phyloP scores from a whole-genome alignment of 257 asterid genomes.

The Hygrophila difformis region DNA sequence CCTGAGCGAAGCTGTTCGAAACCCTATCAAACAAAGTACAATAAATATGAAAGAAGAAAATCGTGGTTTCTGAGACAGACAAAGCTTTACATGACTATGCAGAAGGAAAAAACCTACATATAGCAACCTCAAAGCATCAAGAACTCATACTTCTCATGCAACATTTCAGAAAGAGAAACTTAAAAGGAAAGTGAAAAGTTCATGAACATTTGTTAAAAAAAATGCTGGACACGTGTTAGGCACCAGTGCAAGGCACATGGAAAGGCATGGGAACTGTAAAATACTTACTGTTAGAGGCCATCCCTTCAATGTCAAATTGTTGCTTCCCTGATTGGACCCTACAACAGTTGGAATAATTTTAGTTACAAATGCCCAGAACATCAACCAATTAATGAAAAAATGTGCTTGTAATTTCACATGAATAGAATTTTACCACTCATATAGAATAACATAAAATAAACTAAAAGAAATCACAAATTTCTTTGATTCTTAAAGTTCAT shows the following conservation, averaged over 20 bases:
- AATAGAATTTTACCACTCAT: too few relatives aligned
- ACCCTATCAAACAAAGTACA: conserved; percentile 35
- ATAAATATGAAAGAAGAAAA: neutral
- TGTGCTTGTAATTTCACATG: neutral
- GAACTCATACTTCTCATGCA: neutral
- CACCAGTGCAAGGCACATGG: too few relatives aligned
- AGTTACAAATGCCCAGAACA: conserved; percentile 7
- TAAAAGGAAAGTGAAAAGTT: too few relatives aligned
- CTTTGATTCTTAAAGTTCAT: conserved; percentile 1
- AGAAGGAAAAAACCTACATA: too few relatives aligned
- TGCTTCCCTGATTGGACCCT: conserved; percentile 95
- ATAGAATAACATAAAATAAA: too few relatives aligned
- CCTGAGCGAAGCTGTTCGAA: conserved; percentile 94
- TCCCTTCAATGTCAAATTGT: conserved; percentile 93
- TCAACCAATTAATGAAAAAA: conserved; percentile 10
- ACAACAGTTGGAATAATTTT: conserved; percentile 20
- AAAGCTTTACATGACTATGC: too few relatives aligned
- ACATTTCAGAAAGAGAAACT: too few relatives aligned
- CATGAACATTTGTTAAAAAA: too few relatives aligned
- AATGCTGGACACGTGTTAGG: too few relatives aligned
- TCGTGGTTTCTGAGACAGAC: too few relatives aligned
- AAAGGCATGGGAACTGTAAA: conserved; percentile 4
- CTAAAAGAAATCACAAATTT: neutral
- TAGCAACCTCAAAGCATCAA: too few relatives aligned
- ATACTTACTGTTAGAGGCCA: conserved; percentile 96